Evolutionary conservation across 257 asterid genomes (phyloP).

Genomic region (Solanum bulbocastanum): DNA sequence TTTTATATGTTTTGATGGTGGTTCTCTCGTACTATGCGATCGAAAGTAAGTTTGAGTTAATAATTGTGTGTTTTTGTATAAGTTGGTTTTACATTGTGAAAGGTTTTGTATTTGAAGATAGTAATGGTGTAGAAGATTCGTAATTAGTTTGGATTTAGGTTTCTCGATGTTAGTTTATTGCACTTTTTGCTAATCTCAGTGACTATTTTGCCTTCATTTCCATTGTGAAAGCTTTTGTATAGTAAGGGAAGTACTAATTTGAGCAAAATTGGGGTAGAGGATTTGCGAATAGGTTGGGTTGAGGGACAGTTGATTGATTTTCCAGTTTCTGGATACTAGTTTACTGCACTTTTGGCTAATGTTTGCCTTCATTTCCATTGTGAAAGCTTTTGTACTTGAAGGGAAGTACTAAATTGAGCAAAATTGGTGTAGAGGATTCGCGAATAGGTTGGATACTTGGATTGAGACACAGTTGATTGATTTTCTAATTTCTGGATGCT

Average conservation of each 20-base stretch:
- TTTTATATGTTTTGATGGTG: slow-evolving; percentile 95
- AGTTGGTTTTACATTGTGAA: not conserved
- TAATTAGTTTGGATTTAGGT: not conserved
- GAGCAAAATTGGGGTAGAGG: not conserved
- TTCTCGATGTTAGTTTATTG: not conserved
- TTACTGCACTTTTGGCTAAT: not conserved
- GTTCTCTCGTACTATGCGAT: slow-evolving; percentile 85
- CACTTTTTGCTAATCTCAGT: not conserved
- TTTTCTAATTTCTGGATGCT: not conserved
- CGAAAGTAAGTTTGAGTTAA: slow-evolving; percentile 55
- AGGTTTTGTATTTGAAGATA: not conserved
- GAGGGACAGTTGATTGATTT: not conserved
- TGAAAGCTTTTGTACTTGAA: not conserved
- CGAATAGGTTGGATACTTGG: not conserved
- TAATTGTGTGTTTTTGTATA: not conserved
- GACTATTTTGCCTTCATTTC: not conserved
- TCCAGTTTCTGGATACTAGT: not conserved
- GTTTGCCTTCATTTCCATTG: not conserved
- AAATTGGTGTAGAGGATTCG: not conserved
- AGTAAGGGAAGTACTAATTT: not conserved
- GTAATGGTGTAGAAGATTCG: not conserved
- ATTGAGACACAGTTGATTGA: not conserved
- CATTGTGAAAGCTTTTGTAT: not conserved
- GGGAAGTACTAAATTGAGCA: not conserved
- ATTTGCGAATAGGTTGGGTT: not conserved